Base-by-base conservation (phyloP, 306 rosid genomes). In the Quercus ilex region DNA sequence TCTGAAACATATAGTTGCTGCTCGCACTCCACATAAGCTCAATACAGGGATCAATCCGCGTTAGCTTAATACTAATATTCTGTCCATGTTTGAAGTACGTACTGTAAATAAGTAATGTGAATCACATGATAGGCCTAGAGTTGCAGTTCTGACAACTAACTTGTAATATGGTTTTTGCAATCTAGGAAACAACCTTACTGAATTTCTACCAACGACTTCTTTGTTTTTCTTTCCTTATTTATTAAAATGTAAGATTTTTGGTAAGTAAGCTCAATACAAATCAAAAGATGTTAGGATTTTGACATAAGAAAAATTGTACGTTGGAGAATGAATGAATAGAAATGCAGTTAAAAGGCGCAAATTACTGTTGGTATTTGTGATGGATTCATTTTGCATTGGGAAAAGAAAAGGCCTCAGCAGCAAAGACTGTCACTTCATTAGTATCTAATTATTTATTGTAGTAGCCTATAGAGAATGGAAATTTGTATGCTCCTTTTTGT, bases 1-100 rank as follows among this genome's bases (percentile, higher is more conserved):
- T 80, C 98, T 93, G 73, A 91, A 89, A 86, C 93, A 93, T 82
- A 75, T 84, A 14, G 83, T 85, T 79, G 92, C 91, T 46, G 83
- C 74, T 52, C 72, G 69, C 49, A 80, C 94, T 81, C 85, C 96
- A 28, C 96, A 87, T 80, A 90, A 96, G 85, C 90, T 96, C 72
- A 91, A 94, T 43, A 92, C 94, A 35, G 72, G 52, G 4, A 31
- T 35, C 21, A 7, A 19, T 18, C 0, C 17, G 17, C 52, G 4
- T 67, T 67, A 67, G 72, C 11, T 33, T 38, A 38, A 7, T 38
- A 6, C 43, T 7, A 38, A 38, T 67, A 19, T 18, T 35, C 8
- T 67, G 18, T 19, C 26, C 71, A 33, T 67, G 49, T 59, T 31
- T 38, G 43, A 38, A 6, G 9, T 38, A 38, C 43, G 0, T 38